Evolutionary conservation across 2,329 filamentous ascomycete species (phyloP).

Genomic region (Thelonectria discophora): DNA sequence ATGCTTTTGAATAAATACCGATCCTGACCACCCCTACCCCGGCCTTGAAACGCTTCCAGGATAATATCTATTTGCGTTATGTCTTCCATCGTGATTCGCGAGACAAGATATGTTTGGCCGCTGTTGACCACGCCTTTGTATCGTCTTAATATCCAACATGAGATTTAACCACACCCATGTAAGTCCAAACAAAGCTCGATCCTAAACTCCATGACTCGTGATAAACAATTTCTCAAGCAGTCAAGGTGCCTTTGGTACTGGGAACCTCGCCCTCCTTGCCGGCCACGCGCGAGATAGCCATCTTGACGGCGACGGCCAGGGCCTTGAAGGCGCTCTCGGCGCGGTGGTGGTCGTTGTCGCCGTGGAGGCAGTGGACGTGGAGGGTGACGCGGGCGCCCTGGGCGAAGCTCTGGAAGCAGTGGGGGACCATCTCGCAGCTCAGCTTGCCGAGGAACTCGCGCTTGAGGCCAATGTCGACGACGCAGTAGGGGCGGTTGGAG

Average conservation of each 20-base stretch:
- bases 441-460: conserved; percentile 94
- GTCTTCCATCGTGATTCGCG: neutral
- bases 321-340: conserved; percentile 99
- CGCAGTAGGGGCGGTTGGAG: conserved; percentile 87
- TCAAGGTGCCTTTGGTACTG: conserved; percentile 93
- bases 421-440: conserved; percentile 95
- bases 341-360: conserved; percentile 94
- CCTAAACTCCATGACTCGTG: conserved; percentile 37
- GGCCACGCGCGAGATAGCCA: conserved; percentile 77
- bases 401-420: conserved; percentile 94
- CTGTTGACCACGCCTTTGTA: conserved; percentile 5
- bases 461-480: conserved; percentile 84
- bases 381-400: conserved; percentile 90
- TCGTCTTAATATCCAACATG: conserved; percentile 24
- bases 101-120: neutral
- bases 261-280: conserved; percentile 92
- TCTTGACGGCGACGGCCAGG: conserved; percentile 82
- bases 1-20: no score
- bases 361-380: conserved; percentile 91
- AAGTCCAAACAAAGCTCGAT: conserved; percentile 22
- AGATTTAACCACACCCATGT: conserved; percentile 23
- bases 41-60: no score
- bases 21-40: no score
- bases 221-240: conserved; percentile 52
- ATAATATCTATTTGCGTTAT: neutral